Percentiles rank a stretch among this genome's conserved stretches.
Conservation (phyloP, 208 protist genomes). For the Leptomonas seymouri region DNA sequence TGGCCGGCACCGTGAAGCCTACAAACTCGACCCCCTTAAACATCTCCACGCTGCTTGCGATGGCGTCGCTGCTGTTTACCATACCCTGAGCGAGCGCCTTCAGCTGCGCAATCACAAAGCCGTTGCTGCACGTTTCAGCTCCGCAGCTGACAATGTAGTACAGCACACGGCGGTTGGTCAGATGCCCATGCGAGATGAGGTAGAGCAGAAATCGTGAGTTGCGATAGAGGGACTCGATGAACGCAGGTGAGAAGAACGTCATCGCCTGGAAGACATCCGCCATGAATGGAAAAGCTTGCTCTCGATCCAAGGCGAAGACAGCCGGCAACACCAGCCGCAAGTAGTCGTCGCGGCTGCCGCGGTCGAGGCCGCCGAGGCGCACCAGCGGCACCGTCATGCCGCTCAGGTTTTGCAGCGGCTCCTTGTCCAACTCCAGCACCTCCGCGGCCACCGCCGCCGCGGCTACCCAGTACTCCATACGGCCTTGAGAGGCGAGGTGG, state of each 20-base stretch:
- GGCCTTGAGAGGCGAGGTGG: slow-evolving; percentile 34
- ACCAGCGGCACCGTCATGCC: slow-evolving; percentile 5
- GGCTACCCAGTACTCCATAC: slow-evolving; percentile 30
- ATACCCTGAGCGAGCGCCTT: slow-evolving; percentile 16
- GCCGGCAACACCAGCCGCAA: slow-evolving; percentile 42
- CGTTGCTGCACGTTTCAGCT: slow-evolving; percentile 46
- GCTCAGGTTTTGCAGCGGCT: slow-evolving; percentile 19
- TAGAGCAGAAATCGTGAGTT: slow-evolving; percentile 55
- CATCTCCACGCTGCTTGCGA: slow-evolving; percentile 18
- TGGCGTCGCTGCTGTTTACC: not conserved
- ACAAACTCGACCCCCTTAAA: slow-evolving; percentile 20
- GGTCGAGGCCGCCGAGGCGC: slow-evolving; percentile 9
- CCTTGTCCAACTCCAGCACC: slow-evolving; percentile 24
- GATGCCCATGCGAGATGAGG: slow-evolving; percentile 24
- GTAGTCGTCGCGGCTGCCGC: slow-evolving; percentile 15
- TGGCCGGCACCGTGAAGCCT: not conserved
- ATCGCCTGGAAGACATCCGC: slow-evolving; percentile 27
- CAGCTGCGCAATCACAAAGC: slow-evolving; percentile 48
- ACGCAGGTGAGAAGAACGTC: slow-evolving; percentile 7
- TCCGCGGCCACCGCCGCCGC: slow-evolving; percentile 32
- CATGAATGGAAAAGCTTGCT: slow-evolving; percentile 51
- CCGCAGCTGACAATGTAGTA: slow-evolving; percentile 30
- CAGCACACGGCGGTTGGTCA: slow-evolving; percentile 18
- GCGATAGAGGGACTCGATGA: slow-evolving; percentile 44
- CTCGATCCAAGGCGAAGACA: slow-evolving; percentile 48